phyloP scores from a whole-genome alignment of 257 asterid genomes.

The Ballota nigra region DNA sequence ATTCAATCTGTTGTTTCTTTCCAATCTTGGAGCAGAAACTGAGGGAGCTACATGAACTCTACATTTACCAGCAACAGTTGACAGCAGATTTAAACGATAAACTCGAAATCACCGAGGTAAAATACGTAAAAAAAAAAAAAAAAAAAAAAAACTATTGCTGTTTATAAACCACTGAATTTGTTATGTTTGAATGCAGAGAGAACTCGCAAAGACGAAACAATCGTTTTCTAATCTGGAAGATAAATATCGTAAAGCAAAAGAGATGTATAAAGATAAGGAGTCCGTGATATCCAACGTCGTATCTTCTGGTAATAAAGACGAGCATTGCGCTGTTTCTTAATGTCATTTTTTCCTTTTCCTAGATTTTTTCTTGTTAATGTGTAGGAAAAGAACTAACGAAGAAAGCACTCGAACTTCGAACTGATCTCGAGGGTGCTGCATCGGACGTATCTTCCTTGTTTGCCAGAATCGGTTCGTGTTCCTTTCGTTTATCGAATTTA shows the following conservation, averaged over 20 bases:
- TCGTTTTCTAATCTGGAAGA: slow-evolving; percentile 43
- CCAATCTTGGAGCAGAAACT: slow-evolving; percentile 34
- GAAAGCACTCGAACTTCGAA: slow-evolving; percentile 48
- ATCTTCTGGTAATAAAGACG: slow-evolving; percentile 31
- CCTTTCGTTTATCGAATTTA: neutral
- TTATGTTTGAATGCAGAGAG: slow-evolving; percentile 35
- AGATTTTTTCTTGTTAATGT: slow-evolving; percentile 1
- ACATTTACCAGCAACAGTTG: slow-evolving; percentile 43
- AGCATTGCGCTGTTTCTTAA: neutral
- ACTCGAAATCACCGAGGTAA: slow-evolving; percentile 48
- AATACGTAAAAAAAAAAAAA: too few relatives aligned
- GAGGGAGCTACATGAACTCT: slow-evolving; percentile 44
- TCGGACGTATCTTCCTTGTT: slow-evolving; percentile 37
- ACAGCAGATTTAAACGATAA: slow-evolving; percentile 41
- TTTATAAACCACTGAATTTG: neutral
- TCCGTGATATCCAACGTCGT: slow-evolving; percentile 32
- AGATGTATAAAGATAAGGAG: slow-evolving; percentile 39
- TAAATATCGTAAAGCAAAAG: slow-evolving; percentile 33
- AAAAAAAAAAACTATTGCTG: neutral
- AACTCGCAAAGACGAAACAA: slow-evolving; percentile 37
- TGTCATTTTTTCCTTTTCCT: too few relatives aligned
- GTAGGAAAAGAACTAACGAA: slow-evolving; percentile 40
- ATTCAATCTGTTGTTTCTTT: neutral
- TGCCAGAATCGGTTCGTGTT: slow-evolving; percentile 34
- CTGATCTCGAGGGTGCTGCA: slow-evolving; percentile 45